These are phyloP conservation scores for Mikania micrantha DNA, from an alignment of 129 eudicot genomes.

Conservation along the genomic window DNA sequence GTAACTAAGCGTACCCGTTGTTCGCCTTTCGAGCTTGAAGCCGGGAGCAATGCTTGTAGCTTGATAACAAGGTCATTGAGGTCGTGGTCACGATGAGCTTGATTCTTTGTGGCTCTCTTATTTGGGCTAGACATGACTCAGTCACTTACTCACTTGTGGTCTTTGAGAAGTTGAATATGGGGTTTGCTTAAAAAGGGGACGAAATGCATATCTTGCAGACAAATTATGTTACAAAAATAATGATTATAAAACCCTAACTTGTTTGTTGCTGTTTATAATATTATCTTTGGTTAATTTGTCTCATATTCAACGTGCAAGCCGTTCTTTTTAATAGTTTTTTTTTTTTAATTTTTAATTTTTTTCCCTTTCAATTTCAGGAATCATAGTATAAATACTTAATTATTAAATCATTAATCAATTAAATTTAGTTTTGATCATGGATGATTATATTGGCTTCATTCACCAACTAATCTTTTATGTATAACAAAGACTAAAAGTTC, in stretches of 20 bases:
- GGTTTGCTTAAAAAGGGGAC: constrained; percentile 2
- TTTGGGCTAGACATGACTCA: constrained; percentile 14
- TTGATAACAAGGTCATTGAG: constrained; percentile 4
- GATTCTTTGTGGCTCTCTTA: not conserved
- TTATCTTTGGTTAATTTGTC: not conserved
- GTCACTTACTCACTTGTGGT: not conserved
- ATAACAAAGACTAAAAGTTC: not conserved
- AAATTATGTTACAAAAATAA: constrained; percentile 12
- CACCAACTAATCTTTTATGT: constrained; percentile 1
- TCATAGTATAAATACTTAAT: not conserved
- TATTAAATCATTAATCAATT: not conserved
- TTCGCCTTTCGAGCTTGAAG: constrained; percentile 4
- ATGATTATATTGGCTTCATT: not conserved
- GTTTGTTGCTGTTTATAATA: constrained; percentile 14
- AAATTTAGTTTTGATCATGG: not conserved
- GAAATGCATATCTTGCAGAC: constrained; percentile 14
- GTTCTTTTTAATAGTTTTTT: not conserved
- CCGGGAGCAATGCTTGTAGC: constrained; percentile 17
- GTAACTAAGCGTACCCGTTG: constrained; percentile 2
- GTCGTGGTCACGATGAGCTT: not conserved
- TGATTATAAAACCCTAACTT: not conserved
- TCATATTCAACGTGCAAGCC: not conserved
- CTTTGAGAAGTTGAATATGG: not conserved
- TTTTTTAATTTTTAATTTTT: too few relatives aligned
- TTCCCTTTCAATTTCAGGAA: not conserved